Base-by-base conservation (phyloP, 2,329 filamentous ascomycete genomes). In the Claviceps fusiformis region DNA sequence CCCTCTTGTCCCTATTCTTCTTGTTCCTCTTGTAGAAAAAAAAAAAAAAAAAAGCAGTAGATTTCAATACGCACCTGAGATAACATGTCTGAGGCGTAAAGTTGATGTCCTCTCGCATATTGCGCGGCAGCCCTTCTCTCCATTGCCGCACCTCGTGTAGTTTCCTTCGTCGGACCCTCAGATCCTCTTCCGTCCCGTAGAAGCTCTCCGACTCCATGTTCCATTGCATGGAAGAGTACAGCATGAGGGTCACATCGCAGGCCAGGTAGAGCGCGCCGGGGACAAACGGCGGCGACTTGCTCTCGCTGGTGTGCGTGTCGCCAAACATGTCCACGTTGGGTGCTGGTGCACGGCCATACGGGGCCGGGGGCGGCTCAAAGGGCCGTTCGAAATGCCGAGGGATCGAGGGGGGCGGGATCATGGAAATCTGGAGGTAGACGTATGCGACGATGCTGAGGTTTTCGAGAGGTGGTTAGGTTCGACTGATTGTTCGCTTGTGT, bases 191-290 rank as follows among this genome's bases (percentile, higher is more conserved):
- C 6, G 24, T 54, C 1, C 54, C 57, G 17, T 37, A n/a, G 15
- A 51, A 47, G 8, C 49, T 37, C 31, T 54, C 52, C 1, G 39
- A 46, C 17, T 45, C 44, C 17, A 39, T 5, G 29, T 61, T 59
- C 49, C 54, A 55, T 4, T 54, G 52, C 60, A 60, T 60, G 3
- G 45, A 49, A 37, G 55, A 54, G 35, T 60, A 57, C 2, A 60
- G 55, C 39, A 60, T 56, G 3, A 57, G n/a, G 9, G 57, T 58
- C 29, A 60, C 44, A 33, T 61, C 59, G 11, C 59, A 61, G 4
- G 49, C 47, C 17, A 57, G 48, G 13, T 57, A 44, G 1, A 58
- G 52, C 8, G 57, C 56, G 4, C 58, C 57, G 5, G 50, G 46
- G 6, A 58, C 55, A 56, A 59, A 56, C 1, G 54, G 56, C 4